Evolutionary conservation across 192 early-diverging fungal species (phyloP).

Genomic region (Coemansia sp.): DNA sequence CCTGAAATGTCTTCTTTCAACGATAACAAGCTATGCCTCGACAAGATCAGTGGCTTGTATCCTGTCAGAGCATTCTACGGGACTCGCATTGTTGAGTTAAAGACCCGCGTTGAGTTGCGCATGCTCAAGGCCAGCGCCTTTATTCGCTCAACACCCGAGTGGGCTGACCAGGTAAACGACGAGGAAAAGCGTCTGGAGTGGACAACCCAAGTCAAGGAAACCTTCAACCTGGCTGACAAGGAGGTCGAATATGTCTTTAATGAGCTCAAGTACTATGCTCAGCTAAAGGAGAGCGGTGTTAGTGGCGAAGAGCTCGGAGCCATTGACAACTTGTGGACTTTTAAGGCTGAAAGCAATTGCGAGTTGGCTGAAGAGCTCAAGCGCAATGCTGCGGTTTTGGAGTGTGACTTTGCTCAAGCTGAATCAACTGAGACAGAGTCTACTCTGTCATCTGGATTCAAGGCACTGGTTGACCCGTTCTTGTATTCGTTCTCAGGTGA

Average conservation of each 20-base stretch:
- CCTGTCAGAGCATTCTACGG: not conserved
- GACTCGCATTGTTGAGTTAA: not conserved
- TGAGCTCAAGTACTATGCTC: slow-evolving; percentile 34
- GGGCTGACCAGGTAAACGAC: not conserved
- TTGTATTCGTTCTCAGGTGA: not conserved
- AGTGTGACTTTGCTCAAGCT: not conserved
- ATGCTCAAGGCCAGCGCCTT: slow-evolving; percentile 9
- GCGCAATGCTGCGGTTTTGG: not conserved
- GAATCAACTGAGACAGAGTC: not conserved
- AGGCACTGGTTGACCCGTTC: not conserved
- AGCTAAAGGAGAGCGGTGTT: slow-evolving; percentile 11
- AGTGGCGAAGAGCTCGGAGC: slow-evolving; percentile 34
- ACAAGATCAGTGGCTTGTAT: not conserved
- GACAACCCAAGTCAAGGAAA: not conserved
- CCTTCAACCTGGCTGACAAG: slow-evolving; percentile 15
- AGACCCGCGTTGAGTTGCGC: not conserved
- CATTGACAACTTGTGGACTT: slow-evolving; percentile 30
- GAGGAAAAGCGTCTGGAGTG: not conserved
- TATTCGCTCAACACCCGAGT: not conserved
- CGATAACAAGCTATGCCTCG: not conserved
- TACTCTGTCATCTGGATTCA: not conserved
- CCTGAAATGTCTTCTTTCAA: not conserved
- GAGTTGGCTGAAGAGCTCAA: slow-evolving; percentile 9
- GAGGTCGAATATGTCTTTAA: slow-evolving; percentile 27
- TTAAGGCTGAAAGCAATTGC: not conserved